Base-by-base conservation (phyloP, 179 eudicot species). In the Sideroxylon spinosum region DNA sequence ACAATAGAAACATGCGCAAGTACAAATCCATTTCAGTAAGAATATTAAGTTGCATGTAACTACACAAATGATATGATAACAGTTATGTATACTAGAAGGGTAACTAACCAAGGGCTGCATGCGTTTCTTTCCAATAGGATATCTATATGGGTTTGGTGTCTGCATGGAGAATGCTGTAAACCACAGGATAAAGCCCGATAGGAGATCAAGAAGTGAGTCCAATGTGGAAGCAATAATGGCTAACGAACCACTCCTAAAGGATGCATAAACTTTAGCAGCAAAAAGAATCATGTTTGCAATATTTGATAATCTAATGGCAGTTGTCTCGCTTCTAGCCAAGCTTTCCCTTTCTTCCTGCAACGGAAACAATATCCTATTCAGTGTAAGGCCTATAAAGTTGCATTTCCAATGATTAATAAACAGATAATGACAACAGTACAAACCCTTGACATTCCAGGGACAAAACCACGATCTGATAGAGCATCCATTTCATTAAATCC, bases 141-240 rank as follows among this genome's bases (percentile, higher is more conserved):
- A 94, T 76, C 89, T 91, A 81, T 96, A 96, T 0, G 92, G 98
- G 65, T 94, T 96, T 61, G 89, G 89, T 66, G 90, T 90, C 78
- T 94, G 90, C 99, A 96, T 96, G 75, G 99, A 92, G 79, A 92
- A 89, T 48, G 98, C 94, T 69, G 99, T 90, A 85, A 96, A 96
- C 98, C 98, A 96, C 63, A 96, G 82, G 82, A 96, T 96, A 82
- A 92, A 92, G 7, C 99, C 98, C n/a, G 98, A 95, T 46, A 96
- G 84, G 50, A 96, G 93, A 85, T 96, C 99, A 79, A 96, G 98
- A 79, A 96, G 93, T 32, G 98, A 94, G 85, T 96, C 99, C 80
- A 96, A 82, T 8, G 99, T 94, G 55, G 99, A 96, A 5, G 99
- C 99, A 50, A 95, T 89, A 78, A 96, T 92, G 59, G 99, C 99